Evolutionary conservation across 345 rosid genomes (phyloP).

Genomic region (Syzygium aqueum): DNA sequence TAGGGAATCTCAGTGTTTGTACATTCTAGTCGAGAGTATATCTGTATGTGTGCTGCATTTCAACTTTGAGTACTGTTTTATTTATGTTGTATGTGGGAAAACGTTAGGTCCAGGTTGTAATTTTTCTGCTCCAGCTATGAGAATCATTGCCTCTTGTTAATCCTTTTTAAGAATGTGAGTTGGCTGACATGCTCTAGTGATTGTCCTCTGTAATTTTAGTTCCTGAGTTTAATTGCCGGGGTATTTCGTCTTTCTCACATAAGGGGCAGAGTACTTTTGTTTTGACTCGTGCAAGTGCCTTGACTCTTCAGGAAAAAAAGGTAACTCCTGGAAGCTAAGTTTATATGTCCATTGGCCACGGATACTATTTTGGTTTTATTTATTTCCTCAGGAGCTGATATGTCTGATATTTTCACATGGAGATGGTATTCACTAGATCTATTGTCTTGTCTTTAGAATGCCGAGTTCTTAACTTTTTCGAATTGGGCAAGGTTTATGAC

Average conservation of each 20-base stretch:
- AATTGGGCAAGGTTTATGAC: constrained; percentile 37
- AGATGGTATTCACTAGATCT: background rate
- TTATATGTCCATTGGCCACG: background rate
- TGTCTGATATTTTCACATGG: background rate
- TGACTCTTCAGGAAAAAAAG: constrained; percentile 39
- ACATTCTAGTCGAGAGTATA: background rate
- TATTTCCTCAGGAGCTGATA: background rate
- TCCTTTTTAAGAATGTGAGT: background rate
- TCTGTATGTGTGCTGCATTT: background rate
- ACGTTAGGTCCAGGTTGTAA: background rate
- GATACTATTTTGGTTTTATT: background rate
- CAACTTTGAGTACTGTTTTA: background rate
- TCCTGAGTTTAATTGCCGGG: constrained; percentile 18
- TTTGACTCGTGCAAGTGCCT: constrained; percentile 25
- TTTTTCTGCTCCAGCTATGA: background rate
- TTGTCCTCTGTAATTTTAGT: constrained; percentile 27
- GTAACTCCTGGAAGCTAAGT: constrained; percentile 25
- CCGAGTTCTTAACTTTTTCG: constrained; percentile 25
- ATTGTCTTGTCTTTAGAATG: constrained; percentile 27
- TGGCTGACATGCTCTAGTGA: background rate
- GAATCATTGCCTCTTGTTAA: background rate
- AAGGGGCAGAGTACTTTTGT: constrained; percentile 23
- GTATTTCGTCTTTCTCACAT: constrained; percentile 24
- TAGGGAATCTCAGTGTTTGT: background rate
- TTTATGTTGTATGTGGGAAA: background rate